phyloP scores from a whole-genome alignment of 345 rosid species.

The Noccaea bulbosa region DNA sequence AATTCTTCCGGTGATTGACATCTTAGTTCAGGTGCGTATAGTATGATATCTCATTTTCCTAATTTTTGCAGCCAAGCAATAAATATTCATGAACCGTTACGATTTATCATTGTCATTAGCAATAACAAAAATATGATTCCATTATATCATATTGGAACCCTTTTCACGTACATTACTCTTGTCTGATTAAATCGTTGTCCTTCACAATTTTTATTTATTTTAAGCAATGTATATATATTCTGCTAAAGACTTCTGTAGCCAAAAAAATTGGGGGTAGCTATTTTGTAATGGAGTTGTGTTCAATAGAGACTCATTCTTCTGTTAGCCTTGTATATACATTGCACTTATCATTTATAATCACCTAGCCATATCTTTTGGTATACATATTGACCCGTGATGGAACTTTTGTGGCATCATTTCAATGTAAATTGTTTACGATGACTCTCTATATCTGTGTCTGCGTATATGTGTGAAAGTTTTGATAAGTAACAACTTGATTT shows the following conservation, averaged over 20 bases:
- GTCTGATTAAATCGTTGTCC: not conserved
- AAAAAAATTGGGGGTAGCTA: not conserved
- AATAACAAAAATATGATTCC: not conserved
- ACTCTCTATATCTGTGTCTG: conserved; percentile 6
- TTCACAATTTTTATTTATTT: conserved; percentile 1
- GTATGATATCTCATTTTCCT: conserved; percentile 24
- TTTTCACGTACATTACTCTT: conserved; percentile 5
- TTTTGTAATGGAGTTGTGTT: conserved; percentile 18
- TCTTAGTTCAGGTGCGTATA: conserved; percentile 77
- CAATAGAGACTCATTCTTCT: not conserved
- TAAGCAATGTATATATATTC: conserved; percentile 5
- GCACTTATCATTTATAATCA: conserved; percentile 11
- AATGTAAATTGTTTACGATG: conserved; percentile 7
- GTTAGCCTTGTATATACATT: conserved; percentile 18
- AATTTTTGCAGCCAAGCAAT: conserved; percentile 15
- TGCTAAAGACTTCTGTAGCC: conserved; percentile 2
- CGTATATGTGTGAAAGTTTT: conserved; percentile 6
- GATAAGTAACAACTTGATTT: conserved; percentile 22
- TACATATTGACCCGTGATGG: conserved; percentile 5
- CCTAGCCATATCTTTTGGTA: conserved; percentile 8
- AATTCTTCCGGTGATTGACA: conserved; percentile 83
- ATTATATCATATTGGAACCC: not conserved
- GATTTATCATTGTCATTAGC: conserved; percentile 1
- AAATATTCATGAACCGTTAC: conserved; percentile 9
- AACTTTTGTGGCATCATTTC: conserved; percentile 13